Evolutionary conservation across 768 basidiomycete genomes (phyloP).

Genomic region (Piloderma croceum): DNA sequence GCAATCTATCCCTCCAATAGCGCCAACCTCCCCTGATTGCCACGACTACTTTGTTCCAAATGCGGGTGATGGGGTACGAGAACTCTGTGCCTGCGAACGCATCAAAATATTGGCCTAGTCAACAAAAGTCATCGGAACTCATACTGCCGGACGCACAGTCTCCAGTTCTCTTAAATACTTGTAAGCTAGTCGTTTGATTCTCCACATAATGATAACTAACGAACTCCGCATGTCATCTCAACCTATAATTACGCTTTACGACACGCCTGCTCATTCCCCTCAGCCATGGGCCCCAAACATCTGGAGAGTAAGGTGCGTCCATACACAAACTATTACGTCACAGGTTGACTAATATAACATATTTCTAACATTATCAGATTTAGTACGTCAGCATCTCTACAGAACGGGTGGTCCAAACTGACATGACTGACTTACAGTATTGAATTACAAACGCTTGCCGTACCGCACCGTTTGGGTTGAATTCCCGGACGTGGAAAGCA

Average conservation of each 20-base stretch:
- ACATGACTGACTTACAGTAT: too few relatives aligned
- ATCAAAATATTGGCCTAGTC: neutral
- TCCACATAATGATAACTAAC: neutral
- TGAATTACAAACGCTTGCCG: conserved; percentile 72
- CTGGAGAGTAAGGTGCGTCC: conserved; percentile 59
- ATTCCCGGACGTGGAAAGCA: conserved; percentile 60
- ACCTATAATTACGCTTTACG: conserved; percentile 60
- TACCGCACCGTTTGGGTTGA: conserved; percentile 71
- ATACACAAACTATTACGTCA: neutral
- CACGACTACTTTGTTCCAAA: neutral
- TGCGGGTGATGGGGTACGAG: neutral
- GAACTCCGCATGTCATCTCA: conserved; percentile 31
- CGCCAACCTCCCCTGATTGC: too few relatives aligned
- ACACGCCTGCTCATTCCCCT: conserved; percentile 52
- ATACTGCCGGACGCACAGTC: too few relatives aligned
- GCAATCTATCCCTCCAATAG: too few relatives aligned
- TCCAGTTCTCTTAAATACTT: too few relatives aligned
- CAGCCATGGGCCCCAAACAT: conserved; percentile 76
- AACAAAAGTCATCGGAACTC: neutral
- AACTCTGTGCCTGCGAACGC: neutral
- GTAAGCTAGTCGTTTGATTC: too few relatives aligned
- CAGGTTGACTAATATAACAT: conserved; percentile 1
- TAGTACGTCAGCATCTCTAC: too few relatives aligned
- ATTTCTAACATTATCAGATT: conserved; percentile 44
- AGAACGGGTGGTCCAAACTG: too few relatives aligned